These are phyloP conservation scores for Syzygium malaccense DNA, from an alignment of 441 rosid species.

Conservation along the genomic window DNA sequence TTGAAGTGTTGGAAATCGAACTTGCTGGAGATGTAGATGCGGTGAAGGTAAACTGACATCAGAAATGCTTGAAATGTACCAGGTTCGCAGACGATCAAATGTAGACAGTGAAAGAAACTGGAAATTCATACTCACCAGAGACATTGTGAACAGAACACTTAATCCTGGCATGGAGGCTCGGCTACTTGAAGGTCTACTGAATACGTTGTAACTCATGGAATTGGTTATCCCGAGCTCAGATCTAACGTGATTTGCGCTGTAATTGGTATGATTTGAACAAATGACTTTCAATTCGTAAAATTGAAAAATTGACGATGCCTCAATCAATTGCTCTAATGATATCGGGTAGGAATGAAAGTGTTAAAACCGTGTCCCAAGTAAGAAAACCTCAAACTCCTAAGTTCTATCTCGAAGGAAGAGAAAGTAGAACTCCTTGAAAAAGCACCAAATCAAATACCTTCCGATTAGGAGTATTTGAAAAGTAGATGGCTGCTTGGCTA, in stretches of 20 bases:
- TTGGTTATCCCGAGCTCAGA: neutral
- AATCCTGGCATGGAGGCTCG: neutral
- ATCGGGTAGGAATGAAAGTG: too few relatives aligned
- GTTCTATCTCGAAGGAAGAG: neutral
- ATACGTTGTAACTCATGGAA: neutral
- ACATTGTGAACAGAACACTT: neutral
- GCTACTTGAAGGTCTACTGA: neutral
- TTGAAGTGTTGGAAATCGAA: neutral
- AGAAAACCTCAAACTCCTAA: neutral
- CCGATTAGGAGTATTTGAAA: too few relatives aligned
- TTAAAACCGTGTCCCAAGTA: neutral
- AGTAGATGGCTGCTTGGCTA: too few relatives aligned
- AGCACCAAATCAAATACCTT: neutral
- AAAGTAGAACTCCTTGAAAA: neutral
- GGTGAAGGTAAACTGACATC: neutral
- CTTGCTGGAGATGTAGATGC: neutral
- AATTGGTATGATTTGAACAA: neutral
- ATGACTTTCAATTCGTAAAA: neutral
- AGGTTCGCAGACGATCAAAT: neutral
- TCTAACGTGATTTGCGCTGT: neutral
- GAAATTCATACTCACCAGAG: neutral
- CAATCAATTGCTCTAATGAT: neutral
- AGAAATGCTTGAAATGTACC: neutral
- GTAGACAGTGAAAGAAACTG: neutral
- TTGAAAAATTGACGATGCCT: neutral